Evolutionary conservation across 1,139 yeast species (phyloP).

Genomic region (Eremothecium gossypii): DNA sequence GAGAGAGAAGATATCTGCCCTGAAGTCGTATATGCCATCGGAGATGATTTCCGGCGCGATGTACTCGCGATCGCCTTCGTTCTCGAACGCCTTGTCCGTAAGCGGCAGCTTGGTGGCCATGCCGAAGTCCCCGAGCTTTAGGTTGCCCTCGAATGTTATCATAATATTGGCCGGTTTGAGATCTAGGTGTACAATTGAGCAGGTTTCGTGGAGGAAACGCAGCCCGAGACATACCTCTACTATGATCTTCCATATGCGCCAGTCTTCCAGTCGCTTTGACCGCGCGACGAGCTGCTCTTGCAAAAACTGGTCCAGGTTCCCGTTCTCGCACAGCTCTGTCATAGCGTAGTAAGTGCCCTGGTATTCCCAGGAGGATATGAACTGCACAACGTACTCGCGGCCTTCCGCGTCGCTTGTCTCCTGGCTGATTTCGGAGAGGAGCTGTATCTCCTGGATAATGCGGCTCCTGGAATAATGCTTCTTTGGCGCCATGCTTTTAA

Average conservation of each 20-base stretch:
- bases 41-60: slow-evolving; percentile 94
- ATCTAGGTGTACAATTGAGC: slow-evolving; percentile 73
- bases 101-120: slow-evolving; percentile 52
- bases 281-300: slow-evolving; percentile 71
- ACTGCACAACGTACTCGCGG: slow-evolving; percentile 67
- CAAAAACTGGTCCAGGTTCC: slow-evolving; percentile 73
- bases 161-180: slow-evolving; percentile 92
- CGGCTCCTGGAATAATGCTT: slow-evolving; percentile 22
- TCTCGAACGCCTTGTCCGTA: slow-evolving; percentile 49
- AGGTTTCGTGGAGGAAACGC: slow-evolving; percentile 64
- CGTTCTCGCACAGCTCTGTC: slow-evolving; percentile 95
- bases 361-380: slow-evolving; percentile 79
- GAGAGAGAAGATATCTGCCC: slow-evolving; percentile 88
- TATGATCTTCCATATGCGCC: slow-evolving; percentile 94
- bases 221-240: slow-evolving; percentile 75
- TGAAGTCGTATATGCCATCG: slow-evolving; percentile 73
- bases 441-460: slow-evolving; percentile 35
- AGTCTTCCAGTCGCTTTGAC: slow-evolving; percentile 56
- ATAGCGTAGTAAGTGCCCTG: slow-evolving; percentile 68
- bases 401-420: slow-evolving; percentile 52
- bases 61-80: slow-evolving; percentile 96
- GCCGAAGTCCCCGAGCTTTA: slow-evolving; percentile 57
- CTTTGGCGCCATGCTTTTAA: slow-evolving; percentile 60
- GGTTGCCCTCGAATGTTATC: slow-evolving; percentile 86
- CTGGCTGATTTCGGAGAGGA: slow-evolving; percentile 20